Conservation (phyloP, 768 basidiomycete genomes). For the Psilocybe azurescens region DNA sequence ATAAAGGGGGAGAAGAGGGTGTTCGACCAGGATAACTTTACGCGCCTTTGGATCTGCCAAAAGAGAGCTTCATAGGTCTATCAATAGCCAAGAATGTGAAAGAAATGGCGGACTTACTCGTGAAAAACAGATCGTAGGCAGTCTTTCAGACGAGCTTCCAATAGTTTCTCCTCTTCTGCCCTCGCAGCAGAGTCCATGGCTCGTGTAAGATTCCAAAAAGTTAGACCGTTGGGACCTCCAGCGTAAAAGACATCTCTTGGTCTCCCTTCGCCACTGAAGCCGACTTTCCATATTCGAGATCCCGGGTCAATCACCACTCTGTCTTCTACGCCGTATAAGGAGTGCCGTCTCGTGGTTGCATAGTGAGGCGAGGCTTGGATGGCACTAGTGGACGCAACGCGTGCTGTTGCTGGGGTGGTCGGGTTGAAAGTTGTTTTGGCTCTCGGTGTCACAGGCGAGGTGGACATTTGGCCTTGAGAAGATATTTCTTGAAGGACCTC, state of each 20-base stretch:
- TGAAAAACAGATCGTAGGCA: conserved; percentile 82
- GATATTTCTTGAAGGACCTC: background rate
- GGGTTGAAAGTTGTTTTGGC: conserved; percentile 40
- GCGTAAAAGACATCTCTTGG: conserved; percentile 88
- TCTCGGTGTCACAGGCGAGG: conserved; percentile 45
- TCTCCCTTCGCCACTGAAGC: conserved; percentile 94
- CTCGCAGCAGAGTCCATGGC: conserved; percentile 58
- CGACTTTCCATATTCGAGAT: conserved; percentile 94
- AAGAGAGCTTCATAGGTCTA: conserved; percentile 65
- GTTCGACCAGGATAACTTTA: conserved; percentile 92
- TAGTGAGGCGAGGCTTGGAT: conserved; percentile 84
- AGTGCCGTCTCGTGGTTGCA: conserved; percentile 84
- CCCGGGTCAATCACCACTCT: conserved; percentile 95
- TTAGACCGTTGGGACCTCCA: conserved; percentile 41
- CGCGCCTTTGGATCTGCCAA: conserved; percentile 94
- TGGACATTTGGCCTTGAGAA: conserved; percentile 31
- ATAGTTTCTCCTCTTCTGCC: conserved; percentile 74
- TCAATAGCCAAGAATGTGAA: conserved; percentile 17
- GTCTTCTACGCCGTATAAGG: conserved; percentile 96
- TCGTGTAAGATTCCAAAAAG: conserved; percentile 67
- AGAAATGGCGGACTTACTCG: conserved; percentile 58
- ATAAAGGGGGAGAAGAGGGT: conserved; percentile 82
- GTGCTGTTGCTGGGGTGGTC: conserved; percentile 63
- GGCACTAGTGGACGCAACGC: conserved; percentile 46
- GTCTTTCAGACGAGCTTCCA: conserved; percentile 72